These are phyloP conservation scores for Vitis cinerea DNA, from an alignment of 164 flowering plant genomes.

Conservation along the genomic window DNA sequence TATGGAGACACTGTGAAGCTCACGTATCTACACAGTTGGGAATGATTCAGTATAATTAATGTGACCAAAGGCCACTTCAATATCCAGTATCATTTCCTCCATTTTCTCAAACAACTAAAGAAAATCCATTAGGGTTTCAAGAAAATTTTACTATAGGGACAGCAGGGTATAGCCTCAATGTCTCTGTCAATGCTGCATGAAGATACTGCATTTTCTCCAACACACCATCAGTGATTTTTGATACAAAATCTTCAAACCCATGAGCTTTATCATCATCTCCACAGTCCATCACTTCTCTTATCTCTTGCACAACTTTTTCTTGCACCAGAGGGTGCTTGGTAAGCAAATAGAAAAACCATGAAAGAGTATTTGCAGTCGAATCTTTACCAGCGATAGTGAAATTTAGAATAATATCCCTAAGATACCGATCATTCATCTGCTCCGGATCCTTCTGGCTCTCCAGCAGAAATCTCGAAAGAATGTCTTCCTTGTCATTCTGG, in stretches of 20 bases:
- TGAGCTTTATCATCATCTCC: background rate
- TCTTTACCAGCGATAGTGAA: conserved; percentile 74
- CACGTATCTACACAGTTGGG: too few relatives aligned
- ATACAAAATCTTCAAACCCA: conserved; percentile 32
- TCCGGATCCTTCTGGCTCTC: conserved; percentile 51
- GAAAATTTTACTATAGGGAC: conserved; percentile 38
- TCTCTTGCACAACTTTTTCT: conserved; percentile 54
- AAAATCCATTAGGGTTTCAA: background rate
- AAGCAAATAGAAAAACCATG: conserved; percentile 75
- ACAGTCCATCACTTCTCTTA: conserved; percentile 21
- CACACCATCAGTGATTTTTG: conserved; percentile 34
- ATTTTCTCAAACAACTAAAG: too few relatives aligned
- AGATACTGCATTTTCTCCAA: conserved; percentile 77
- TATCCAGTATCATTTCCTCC: too few relatives aligned
- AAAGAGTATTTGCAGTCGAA: conserved; percentile 48
- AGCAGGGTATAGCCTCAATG: conserved; percentile 78
- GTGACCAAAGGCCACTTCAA: too few relatives aligned
- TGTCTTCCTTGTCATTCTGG: conserved; percentile 51
- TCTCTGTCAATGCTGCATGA: conserved; percentile 76
- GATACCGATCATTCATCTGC: conserved; percentile 47
- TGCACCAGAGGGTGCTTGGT: conserved; percentile 62
- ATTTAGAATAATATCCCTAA: conserved; percentile 62
- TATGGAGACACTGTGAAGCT: too few relatives aligned
- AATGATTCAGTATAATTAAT: too few relatives aligned
- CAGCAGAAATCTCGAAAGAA: conserved; percentile 58